Conservation (phyloP, 73 alveolate species). For the Tetrahymena thermophila region DNA sequence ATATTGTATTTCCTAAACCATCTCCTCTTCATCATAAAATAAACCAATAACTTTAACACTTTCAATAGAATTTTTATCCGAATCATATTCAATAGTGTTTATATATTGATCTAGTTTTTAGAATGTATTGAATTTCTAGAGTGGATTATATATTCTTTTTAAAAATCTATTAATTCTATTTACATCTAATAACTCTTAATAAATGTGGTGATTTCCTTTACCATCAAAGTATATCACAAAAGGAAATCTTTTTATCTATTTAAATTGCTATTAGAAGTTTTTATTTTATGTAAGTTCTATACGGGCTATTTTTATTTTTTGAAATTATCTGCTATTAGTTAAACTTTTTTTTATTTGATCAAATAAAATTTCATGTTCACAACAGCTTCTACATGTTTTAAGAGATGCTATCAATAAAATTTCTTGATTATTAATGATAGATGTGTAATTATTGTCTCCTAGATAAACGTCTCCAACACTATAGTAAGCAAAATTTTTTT, state of each 20-base stretch:
- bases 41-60: not conserved
- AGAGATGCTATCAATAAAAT: not conserved
- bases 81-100: not conserved
- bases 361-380: not conserved
- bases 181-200: not conserved
- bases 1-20: not conserved
- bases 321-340: not conserved
- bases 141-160: not conserved
- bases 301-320: not conserved
- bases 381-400: not conserved
- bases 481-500: not conserved
- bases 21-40: not conserved
- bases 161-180: not conserved
- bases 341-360: not conserved
- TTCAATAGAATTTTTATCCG: not conserved
- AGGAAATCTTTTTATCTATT: not conserved
- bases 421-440: not conserved
- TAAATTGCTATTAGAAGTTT: not conserved
- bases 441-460: not conserved
- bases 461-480: not conserved
- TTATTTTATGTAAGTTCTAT: not conserved
- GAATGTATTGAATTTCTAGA: not conserved
- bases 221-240: not conserved
- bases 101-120: not conserved
- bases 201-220: not conserved